A percentile compares a stretch with the other conserved stretches of the same genome.
Evolutionary conservation across 768 basidiomycete genomes (phyloP).

Genomic region (Glaciozyma martinii): DNA sequence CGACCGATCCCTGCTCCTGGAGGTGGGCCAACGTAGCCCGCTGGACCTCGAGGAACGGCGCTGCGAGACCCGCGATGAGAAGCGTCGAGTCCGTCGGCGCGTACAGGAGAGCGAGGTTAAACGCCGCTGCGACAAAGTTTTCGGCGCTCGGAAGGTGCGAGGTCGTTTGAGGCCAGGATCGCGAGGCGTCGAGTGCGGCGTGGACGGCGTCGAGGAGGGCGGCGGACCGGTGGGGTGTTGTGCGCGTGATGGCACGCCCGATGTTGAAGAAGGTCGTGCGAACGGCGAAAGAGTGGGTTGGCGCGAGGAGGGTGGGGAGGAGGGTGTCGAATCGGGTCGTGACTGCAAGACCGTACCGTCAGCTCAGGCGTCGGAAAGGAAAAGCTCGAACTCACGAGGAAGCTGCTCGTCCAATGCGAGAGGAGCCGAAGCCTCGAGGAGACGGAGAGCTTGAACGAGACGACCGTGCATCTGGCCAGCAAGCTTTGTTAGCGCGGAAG

Average conservation of each 20-base stretch:
- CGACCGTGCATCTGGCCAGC: slow-evolving; percentile 18
- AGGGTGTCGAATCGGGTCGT: neutral
- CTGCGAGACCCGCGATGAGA: neutral
- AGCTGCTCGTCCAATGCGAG: neutral
- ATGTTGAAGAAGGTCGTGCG: slow-evolving; percentile 14
- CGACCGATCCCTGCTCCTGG: neutral
- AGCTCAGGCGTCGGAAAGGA: neutral
- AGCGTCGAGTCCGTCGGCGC: neutral
- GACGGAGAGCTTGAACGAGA: slow-evolving; percentile 5
- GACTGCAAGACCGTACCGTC: neutral
- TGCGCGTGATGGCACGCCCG: slow-evolving; percentile 5
- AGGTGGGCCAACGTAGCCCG: slow-evolving; percentile 6
- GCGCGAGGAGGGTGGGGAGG: neutral
- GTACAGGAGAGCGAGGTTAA: slow-evolving; percentile 5
- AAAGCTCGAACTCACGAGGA: neutral
- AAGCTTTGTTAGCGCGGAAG: neutral
- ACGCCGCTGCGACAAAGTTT: slow-evolving; percentile 10
- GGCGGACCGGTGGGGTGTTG: neutral
- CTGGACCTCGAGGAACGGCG: slow-evolving; percentile 19
- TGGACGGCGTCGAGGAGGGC: neutral
- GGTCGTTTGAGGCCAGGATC: neutral
- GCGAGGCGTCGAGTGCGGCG: neutral
- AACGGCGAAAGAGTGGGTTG: slow-evolving; percentile 10
- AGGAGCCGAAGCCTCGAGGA: slow-evolving; percentile 11
- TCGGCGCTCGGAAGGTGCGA: slow-evolving; percentile 21